A percentile compares a stretch with the other conserved stretches of the same genome.
Evolutionary conservation across 2,329 filamentous ascomycete species (phyloP).

Genomic region (Phialemoniopsis sp.): DNA sequence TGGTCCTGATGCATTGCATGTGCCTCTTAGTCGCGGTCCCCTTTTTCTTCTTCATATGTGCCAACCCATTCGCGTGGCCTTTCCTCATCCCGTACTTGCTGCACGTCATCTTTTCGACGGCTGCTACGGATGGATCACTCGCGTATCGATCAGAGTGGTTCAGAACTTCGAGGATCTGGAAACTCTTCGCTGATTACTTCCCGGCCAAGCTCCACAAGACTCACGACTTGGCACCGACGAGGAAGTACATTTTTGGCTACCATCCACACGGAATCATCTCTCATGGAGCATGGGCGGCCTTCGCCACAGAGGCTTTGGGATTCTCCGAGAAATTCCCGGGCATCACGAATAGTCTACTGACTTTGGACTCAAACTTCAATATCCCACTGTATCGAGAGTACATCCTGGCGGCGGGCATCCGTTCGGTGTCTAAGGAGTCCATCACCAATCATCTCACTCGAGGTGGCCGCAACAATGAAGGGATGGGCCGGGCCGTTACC

Average conservation of each 20-base stretch:
- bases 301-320: conserved; percentile 83
- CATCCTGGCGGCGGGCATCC: conserved; percentile 81
- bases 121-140: conserved; percentile 71
- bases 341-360: conserved; percentile 90
- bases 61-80: conserved; percentile 90
- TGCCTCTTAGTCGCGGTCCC: conserved; percentile 68
- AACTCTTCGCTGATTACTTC: conserved; percentile 87
- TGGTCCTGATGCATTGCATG: conserved; percentile 71
- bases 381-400: conserved; percentile 94
- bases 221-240: conserved; percentile 68
- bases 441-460: conserved; percentile 84
- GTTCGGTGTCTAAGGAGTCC: conserved; percentile 84
- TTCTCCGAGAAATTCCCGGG: conserved; percentile 87
- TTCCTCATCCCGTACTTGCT: conserved; percentile 71
- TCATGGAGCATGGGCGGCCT: conserved; percentile 90
- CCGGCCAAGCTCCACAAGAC: conserved; percentile 86
- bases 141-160: conserved; percentile 71
- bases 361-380: conserved; percentile 92
- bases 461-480: conserved; percentile 72
- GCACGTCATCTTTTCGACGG: conserved; percentile 76
- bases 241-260: conserved; percentile 96
- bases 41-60: conserved; percentile 85
- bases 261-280: conserved; percentile 95
- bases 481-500: conserved; percentile 92
- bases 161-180: conserved; percentile 74